Evolutionary conservation across 73 alveolate genomes (phyloP).

Genomic region (Stentor coeruleus): DNA sequence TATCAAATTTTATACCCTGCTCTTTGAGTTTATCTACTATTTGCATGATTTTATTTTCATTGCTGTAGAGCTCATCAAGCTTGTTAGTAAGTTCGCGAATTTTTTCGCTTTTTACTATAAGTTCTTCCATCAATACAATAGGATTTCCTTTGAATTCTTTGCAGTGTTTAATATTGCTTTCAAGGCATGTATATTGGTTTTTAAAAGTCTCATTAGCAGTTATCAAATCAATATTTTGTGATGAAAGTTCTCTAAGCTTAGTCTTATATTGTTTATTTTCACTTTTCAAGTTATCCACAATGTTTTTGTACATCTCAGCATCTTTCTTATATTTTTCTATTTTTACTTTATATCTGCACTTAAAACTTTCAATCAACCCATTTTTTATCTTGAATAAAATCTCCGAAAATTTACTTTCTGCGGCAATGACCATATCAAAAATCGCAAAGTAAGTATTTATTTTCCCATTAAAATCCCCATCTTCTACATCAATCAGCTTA

Average conservation of each 20-base stretch:
- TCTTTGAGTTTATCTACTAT: not conserved
- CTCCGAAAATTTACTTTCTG: too few species aligned
- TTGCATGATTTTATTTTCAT: not conserved
- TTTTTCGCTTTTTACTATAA: not conserved
- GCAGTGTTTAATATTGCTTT: not conserved
- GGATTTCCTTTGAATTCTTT: not conserved
- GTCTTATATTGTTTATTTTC: not conserved
- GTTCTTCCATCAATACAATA: not conserved
- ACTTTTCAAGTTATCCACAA: not conserved
- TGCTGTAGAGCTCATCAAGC: not conserved
- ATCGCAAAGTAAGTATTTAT: too few species aligned
- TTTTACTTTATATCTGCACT: not conserved
- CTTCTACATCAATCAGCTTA: too few species aligned
- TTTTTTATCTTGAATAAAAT: too few species aligned
- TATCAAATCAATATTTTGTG: not conserved
- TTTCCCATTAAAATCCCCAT: too few species aligned
- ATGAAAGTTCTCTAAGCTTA: not conserved
- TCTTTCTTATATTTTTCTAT: too few species aligned
- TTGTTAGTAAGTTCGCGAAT: not conserved
- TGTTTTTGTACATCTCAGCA: not conserved
- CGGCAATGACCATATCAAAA: too few species aligned
- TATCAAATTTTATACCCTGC: not conserved
- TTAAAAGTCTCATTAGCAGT: not conserved
- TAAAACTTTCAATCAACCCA: not conserved
- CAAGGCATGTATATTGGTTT: too few species aligned